These are phyloP conservation scores for Drechslera avenae DNA, from an alignment of 2,329 filamentous ascomycete species.

Conservation along the genomic window DNA sequence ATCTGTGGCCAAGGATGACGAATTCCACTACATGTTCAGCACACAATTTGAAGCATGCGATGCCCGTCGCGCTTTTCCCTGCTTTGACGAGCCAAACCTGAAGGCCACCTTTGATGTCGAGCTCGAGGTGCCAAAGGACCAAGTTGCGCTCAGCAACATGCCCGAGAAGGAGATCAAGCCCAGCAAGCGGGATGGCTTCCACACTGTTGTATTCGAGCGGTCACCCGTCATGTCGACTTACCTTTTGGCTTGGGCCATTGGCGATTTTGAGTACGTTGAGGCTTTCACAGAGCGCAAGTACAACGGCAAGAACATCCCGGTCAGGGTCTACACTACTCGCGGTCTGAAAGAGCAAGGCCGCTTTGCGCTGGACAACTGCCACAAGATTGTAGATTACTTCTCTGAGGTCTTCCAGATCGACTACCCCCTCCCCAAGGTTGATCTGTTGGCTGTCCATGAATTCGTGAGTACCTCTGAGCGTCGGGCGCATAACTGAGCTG, in stretches of 20 bases:
- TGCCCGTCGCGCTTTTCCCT: slow-evolving; percentile 92
- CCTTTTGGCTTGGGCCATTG: slow-evolving; percentile 91
- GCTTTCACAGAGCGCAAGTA: slow-evolving; percentile 88
- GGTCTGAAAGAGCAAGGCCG: slow-evolving; percentile 92
- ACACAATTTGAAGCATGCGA: slow-evolving; percentile 98
- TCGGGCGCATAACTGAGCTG: slow-evolving; percentile 21
- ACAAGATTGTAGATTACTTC: slow-evolving; percentile 94
- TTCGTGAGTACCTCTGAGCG: slow-evolving; percentile 65
- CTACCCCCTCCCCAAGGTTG: slow-evolving; percentile 91
- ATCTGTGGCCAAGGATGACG: slow-evolving; percentile 75
- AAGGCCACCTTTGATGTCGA: slow-evolving; percentile 96
- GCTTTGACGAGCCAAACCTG: slow-evolving; percentile 96
- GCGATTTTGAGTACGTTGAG: slow-evolving; percentile 97
- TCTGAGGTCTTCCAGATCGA: slow-evolving; percentile 89
- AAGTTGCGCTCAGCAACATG: slow-evolving; percentile 95
- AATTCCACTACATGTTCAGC: slow-evolving; percentile 74
- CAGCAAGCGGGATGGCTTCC: slow-evolving; percentile 71
- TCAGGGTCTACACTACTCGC: slow-evolving; percentile 92
- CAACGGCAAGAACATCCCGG: slow-evolving; percentile 86
- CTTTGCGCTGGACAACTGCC: slow-evolving; percentile 88
- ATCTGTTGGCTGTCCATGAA: slow-evolving; percentile 93
- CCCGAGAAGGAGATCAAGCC: slow-evolving; percentile 77
- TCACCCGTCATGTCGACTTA: slow-evolving; percentile 97
- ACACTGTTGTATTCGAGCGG: slow-evolving; percentile 87
- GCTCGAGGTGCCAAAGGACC: slow-evolving; percentile 86